These are phyloP conservation scores for Xylariaceae sp. DNA, from an alignment of 2,329 filamentous ascomycete genomes.

Conservation along the genomic window DNA sequence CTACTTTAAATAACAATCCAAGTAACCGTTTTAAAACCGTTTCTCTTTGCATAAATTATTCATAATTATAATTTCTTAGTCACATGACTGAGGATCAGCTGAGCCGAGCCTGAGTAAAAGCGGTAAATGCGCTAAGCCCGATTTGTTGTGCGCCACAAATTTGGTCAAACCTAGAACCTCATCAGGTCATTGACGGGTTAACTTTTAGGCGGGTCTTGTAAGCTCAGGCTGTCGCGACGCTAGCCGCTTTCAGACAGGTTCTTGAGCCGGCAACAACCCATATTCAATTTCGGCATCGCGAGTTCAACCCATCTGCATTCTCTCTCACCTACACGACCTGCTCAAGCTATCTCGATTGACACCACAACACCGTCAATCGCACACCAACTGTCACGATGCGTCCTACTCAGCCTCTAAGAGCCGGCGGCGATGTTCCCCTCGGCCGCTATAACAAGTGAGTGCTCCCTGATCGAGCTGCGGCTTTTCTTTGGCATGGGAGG, in stretches of 20 bases:
- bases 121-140: no score
- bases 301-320: slow-evolving; percentile 21
- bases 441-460: slow-evolving; percentile 56
- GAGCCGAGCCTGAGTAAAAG: no score
- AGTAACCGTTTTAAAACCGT: no score
- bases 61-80: no score
- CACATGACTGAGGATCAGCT: no score
- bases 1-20: no score
- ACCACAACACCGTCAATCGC: slow-evolving; percentile 37
- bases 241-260: slow-evolving; percentile 30
- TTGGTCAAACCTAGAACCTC: no score
- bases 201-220: slow-evolving; percentile 34
- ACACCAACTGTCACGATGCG: slow-evolving; percentile 48
- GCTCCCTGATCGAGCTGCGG: slow-evolving; percentile 34
- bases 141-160: no score
- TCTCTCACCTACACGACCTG: slow-evolving; percentile 22
- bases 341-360: slow-evolving; percentile 39
- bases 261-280: slow-evolving; percentile 20
- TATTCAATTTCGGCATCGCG: slow-evolving; percentile 44
- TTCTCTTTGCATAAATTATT: no score
- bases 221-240: slow-evolving; percentile 24
- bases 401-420: slow-evolving; percentile 53
- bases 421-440: slow-evolving; percentile 49
- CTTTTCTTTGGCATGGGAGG: slow-evolving; percentile 38
- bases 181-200: slow-evolving; percentile 25